phyloP scores from a whole-genome alignment of 176 grass and related monocot genomes.

The Juncus inflexus region DNA sequence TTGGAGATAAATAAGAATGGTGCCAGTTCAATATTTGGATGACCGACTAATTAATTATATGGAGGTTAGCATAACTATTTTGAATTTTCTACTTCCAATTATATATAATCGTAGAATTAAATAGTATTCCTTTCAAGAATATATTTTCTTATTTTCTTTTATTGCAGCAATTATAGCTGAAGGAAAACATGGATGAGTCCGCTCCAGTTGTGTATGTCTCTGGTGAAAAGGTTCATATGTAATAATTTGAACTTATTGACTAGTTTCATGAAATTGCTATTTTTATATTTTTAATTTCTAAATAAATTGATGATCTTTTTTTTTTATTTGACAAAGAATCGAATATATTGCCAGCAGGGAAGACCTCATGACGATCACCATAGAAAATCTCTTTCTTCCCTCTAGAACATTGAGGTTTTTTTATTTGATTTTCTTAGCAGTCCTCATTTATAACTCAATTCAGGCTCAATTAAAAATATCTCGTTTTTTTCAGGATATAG shows the following conservation, averaged over 20 bases:
- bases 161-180: slow-evolving; percentile 67
- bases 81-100: too few species aligned
- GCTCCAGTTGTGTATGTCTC: slow-evolving; percentile 84
- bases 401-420: slow-evolving; percentile 89
- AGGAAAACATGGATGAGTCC: slow-evolving; percentile 24
- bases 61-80: too few species aligned
- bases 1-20: too few species aligned
- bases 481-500: slow-evolving; percentile 66
- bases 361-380: slow-evolving; percentile 69
- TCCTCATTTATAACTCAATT: slow-evolving; percentile 2
- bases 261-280: not conserved
- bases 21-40: too few species aligned
- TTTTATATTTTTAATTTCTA: slow-evolving; percentile 8
- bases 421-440: too few species aligned
- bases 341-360: slow-evolving; percentile 91
- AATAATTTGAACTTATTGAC: slow-evolving; percentile 17
- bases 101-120: too few species aligned
- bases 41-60: too few species aligned
- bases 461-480: too few species aligned
- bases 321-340: slow-evolving; percentile 60
- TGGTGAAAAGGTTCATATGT: slow-evolving; percentile 82
- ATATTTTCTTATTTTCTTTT: slow-evolving; percentile 27
- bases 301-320: slow-evolving; percentile 11
- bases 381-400: slow-evolving; percentile 69
- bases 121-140: too few species aligned